phyloP scores from a whole-genome alignment of 164 flowering plant genomes.

The Berberis vulgaris region DNA sequence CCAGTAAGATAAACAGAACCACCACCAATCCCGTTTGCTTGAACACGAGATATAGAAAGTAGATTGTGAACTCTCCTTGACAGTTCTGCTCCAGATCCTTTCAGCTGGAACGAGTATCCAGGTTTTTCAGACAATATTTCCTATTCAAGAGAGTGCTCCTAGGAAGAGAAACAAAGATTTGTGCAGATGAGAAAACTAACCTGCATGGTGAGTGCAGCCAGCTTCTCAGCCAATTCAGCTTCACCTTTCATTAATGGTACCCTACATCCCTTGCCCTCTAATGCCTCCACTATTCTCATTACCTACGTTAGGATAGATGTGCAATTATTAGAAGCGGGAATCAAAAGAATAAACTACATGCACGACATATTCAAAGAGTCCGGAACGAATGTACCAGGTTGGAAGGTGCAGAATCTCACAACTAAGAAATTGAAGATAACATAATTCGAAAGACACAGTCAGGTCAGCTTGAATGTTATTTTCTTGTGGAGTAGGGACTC shows the following conservation, averaged over 20 bases:
- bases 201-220: slow-evolving; percentile 78
- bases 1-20: slow-evolving; percentile 73
- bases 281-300: slow-evolving; percentile 89
- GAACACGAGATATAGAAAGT: slow-evolving; percentile 64
- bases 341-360: too few species aligned
- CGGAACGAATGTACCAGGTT: too few species aligned
- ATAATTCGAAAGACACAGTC: too few species aligned
- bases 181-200: slow-evolving; percentile 30
- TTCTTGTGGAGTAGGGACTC: too few species aligned
- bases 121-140: slow-evolving; percentile 10
- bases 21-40: slow-evolving; percentile 52
- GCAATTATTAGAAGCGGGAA: too few species aligned
- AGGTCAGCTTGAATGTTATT: too few species aligned
- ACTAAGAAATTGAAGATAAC: too few species aligned
- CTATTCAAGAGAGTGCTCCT: background rate
- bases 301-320: slow-evolving; percentile 24
- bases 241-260: slow-evolving; percentile 82
- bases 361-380: too few species aligned
- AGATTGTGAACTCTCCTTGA: slow-evolving; percentile 88
- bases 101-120: slow-evolving; percentile 39
- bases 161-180: background rate
- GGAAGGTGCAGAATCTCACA: too few species aligned
- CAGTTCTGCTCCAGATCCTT: slow-evolving; percentile 94
- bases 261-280: slow-evolving; percentile 84
- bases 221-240: slow-evolving; percentile 87